Evolutionary conservation across 164 flowering plant genomes (phyloP).

Genomic region (Nelumbo lutea): DNA sequence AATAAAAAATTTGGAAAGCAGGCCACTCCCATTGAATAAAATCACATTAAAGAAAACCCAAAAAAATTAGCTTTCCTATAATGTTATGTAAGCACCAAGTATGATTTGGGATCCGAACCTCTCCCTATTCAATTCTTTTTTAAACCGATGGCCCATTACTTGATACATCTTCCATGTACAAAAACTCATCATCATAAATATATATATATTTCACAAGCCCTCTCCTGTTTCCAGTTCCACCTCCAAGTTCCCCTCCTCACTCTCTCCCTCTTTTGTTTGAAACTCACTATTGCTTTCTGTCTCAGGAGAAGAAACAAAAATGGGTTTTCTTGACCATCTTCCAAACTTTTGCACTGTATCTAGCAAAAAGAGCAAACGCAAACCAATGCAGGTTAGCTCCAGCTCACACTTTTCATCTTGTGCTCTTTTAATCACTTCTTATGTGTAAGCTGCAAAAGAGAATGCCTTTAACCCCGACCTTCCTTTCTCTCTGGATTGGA

Average conservation of each 20-base stretch:
- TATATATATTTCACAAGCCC: constrained; percentile 10
- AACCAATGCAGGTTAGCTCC: constrained; percentile 56
- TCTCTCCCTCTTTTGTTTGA: constrained; percentile 7
- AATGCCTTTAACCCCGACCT: neutral
- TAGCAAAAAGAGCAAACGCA: constrained; percentile 45
- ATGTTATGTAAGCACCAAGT: no score
- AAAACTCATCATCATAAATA: neutral
- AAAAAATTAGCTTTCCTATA: no score
- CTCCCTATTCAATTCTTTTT: no score
- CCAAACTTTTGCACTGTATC: constrained; percentile 56
- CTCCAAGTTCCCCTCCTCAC: constrained; percentile 3
- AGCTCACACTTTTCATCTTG: neutral
- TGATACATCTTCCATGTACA: no score
- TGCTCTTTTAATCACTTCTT: neutral
- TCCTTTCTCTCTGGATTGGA: neutral
- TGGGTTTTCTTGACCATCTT: constrained; percentile 69
- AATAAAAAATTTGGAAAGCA: no score
- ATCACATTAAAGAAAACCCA: no score
- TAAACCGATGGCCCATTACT: no score
- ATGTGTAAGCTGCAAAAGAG: neutral
- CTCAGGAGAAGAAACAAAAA: constrained; percentile 13
- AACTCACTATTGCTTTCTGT: no score
- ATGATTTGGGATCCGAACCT: no score
- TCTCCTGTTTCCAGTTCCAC: neutral
- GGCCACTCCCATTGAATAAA: no score